Evolutionary conservation across 257 asterid species (phyloP), one percentile per base, ranked within the genome.

Genomic region (Nicotiana noctiflora): DNA sequence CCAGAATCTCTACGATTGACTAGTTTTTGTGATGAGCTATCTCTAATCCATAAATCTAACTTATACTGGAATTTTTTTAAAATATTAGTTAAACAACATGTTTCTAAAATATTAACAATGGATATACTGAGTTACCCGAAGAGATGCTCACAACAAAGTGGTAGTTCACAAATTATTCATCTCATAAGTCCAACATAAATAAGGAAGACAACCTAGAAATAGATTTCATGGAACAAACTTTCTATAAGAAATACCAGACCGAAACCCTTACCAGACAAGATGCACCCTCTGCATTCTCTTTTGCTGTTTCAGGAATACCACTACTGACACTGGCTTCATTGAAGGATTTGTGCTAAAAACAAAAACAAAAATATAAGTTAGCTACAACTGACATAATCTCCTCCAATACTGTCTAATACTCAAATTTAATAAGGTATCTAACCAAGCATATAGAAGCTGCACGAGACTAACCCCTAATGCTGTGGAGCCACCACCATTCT

Each of bases 401-500:
- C 8, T 49, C 31, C 44, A 44, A 6, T 65, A 46, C 52, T 14
- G 46, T 29, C n/a, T n/a, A n/a, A n/a, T n/a, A n/a, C n/a, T n/a
- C 51, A 4, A 52, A 51, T 76, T 6, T 14, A 37, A 65, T 13
- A 52, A 19, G 10, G 55, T 51, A 51, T 12, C 55, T 51, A 3
- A 46, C 77, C 34, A 63, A 57, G 44, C 60, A 17, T 27, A 13
- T 57, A 64, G 49, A 80, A 64, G 29, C 79, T 62, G 78, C 68
- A 46, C 23, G 29, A 67, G 31, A 59, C 84, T 62, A 81, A 84
- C 87, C 86, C 80, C 72, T 75, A 82, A 53, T 23, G 68, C 79
- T 40, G 11, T 67, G 81, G 87, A 81, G 83, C 80, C 85, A 64
- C 83, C 84, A 72, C 66, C 82, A 84, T 27, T 49, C 21, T 56